Conservation (phyloP, 768 basidiomycete species). For the Stropharia rugosoannulata region DNA sequence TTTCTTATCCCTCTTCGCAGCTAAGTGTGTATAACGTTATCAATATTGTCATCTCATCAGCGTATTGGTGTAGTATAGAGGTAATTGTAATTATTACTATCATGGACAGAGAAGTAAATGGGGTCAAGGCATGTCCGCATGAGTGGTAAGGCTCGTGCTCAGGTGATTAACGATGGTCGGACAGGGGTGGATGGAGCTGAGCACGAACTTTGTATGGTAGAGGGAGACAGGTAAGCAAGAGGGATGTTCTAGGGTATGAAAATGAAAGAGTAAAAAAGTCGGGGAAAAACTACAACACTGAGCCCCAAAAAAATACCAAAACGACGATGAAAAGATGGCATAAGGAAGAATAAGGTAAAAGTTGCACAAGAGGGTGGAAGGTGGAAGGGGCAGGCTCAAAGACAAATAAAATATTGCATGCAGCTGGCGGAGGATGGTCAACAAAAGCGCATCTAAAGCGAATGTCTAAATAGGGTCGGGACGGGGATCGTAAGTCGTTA, state of each 20-base stretch:
- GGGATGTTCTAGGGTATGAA: constrained; percentile 15
- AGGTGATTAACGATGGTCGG: background rate
- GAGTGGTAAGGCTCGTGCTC: background rate
- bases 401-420: constrained; percentile 2
- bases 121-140: background rate
- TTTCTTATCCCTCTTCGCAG: background rate
- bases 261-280: constrained; percentile 1
- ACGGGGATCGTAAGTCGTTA: constrained; percentile 2
- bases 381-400: background rate
- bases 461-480: constrained; percentile 11
- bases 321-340: constrained; percentile 5
- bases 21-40: background rate
- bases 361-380: constrained; percentile 1
- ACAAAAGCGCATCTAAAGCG: constrained; percentile 12
- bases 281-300: background rate
- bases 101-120: background rate
- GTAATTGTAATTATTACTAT: constrained; percentile 1
- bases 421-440: background rate
- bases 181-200: background rate
- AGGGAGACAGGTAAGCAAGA: background rate
- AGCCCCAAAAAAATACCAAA: constrained; percentile 1
- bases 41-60: constrained; percentile 1
- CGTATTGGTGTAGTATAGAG: background rate
- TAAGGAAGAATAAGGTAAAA: constrained; percentile 9
- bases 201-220: constrained; percentile 2